phyloP scores from a whole-genome alignment of 1,284 basidiomycete species.

The Ceratobasidium sp. region DNA sequence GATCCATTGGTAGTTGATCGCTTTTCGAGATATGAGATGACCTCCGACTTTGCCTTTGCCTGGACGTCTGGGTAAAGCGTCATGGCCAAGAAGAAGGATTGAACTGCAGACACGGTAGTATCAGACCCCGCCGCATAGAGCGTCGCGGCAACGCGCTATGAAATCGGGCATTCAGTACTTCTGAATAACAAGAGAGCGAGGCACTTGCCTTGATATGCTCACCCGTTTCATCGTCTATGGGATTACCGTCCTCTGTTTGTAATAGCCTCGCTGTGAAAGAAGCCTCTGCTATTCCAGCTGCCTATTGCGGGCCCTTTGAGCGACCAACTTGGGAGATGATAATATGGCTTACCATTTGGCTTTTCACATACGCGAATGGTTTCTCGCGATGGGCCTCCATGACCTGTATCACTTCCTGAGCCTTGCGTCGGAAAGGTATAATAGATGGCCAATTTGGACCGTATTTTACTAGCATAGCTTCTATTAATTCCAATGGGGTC shows the following conservation, averaged over 20 bases:
- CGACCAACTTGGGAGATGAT: too few species aligned
- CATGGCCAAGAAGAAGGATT: conserved; percentile 28
- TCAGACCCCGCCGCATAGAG: conserved; percentile 47
- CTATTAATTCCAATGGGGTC: not conserved
- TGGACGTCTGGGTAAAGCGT: conserved; percentile 12
- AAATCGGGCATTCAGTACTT: not conserved
- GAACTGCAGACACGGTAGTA: conserved; percentile 28
- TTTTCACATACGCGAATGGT: not conserved
- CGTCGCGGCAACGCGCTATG: conserved; percentile 26
- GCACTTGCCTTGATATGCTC: not conserved
- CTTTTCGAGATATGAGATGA: not conserved
- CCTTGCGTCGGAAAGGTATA: not conserved
- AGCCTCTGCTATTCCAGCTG: not conserved
- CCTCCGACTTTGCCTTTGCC: conserved; percentile 9
- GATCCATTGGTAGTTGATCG: not conserved
- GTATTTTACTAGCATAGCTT: not conserved
- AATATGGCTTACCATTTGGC: not conserved
- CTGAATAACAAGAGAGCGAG: too few species aligned
- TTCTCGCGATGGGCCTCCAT: not conserved
- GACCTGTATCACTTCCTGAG: not conserved
- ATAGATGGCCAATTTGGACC: not conserved
- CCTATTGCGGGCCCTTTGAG: too few species aligned
- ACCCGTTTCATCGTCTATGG: not conserved
- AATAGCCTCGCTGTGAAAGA: not conserved
- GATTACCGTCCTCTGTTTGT: not conserved